phyloP scores from a whole-genome alignment of 2,329 filamentous ascomycete species.

The Ascochyta koolunga region DNA sequence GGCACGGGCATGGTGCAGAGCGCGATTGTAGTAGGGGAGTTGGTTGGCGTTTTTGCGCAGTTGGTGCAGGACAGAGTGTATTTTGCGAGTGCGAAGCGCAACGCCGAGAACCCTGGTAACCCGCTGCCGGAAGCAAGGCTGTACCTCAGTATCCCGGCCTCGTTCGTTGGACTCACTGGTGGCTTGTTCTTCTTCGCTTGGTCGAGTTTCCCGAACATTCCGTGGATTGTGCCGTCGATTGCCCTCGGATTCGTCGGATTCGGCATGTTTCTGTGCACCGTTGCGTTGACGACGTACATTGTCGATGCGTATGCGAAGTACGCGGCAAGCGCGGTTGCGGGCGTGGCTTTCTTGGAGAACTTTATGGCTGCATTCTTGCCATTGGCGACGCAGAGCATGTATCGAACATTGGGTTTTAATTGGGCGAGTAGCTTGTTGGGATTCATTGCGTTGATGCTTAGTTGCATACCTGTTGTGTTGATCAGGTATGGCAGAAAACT shows the following conservation, averaged over 20 bases:
- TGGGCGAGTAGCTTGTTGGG: conserved; percentile 58
- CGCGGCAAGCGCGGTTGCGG: conserved; percentile 57
- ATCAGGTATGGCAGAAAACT: conserved; percentile 52
- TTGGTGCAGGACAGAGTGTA: conserved; percentile 50
- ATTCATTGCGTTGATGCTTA: conserved; percentile 52
- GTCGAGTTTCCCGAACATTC: conserved; percentile 52
- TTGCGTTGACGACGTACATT: conserved; percentile 56
- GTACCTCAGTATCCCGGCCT: conserved; percentile 52
- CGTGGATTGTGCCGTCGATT: conserved; percentile 56
- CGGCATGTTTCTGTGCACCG: conserved; percentile 56
- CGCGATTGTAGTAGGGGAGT: conserved; percentile 55
- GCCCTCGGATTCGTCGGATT: conserved; percentile 57
- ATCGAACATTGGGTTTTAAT: conserved; percentile 54
- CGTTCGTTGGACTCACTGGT: conserved; percentile 54
- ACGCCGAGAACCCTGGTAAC: conserved; percentile 46
- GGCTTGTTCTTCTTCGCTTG: conserved; percentile 61
- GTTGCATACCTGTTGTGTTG: conserved; percentile 54
- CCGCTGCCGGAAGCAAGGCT: conserved; percentile 56
- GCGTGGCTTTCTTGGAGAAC: conserved; percentile 58
- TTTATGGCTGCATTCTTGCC: conserved; percentile 56
- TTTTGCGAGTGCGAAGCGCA: conserved; percentile 48
- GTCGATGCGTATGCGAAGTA: conserved; percentile 59
- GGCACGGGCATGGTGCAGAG: conserved; percentile 54
- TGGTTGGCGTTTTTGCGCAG: conserved; percentile 49
- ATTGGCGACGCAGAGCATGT: conserved; percentile 56